phyloP scores from a whole-genome alignment of 352 stramenopile genomes.

The Pythium dissimile region DNA sequence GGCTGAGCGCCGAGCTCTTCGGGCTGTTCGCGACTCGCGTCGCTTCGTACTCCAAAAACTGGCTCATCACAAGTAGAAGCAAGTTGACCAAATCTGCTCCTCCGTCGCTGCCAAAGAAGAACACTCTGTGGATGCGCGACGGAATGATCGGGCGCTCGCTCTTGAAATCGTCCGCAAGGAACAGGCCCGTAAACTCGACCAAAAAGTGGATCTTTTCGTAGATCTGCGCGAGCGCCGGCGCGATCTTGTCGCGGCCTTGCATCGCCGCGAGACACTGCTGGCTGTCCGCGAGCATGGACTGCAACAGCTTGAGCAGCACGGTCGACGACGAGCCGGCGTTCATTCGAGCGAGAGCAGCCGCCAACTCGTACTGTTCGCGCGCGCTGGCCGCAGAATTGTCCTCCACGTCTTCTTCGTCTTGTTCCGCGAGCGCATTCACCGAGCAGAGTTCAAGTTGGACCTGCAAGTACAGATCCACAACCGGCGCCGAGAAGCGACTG shows the following conservation, averaged over 20 bases:
- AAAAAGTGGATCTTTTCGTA: conserved; percentile 82
- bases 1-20: conserved; percentile 55
- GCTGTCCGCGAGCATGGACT: conserved; percentile 48
- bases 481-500: conserved; percentile 52
- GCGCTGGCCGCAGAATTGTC: conserved; percentile 62
- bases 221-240: conserved; percentile 50
- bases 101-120: conserved; percentile 18
- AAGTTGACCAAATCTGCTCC: conserved; percentile 43
- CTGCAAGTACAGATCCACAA: conserved; percentile 76
- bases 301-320: conserved; percentile 56
- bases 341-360: conserved; percentile 60
- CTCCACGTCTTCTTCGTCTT: conserved; percentile 84
- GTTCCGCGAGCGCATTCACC: conserved; percentile 58
- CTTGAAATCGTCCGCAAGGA: conserved; percentile 76
- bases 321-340: conserved; percentile 49
- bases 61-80: conserved; percentile 62
- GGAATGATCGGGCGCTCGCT: conserved; percentile 75
- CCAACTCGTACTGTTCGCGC: conserved; percentile 69
- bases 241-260: conserved; percentile 52
- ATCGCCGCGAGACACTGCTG: conserved; percentile 42
- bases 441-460: conserved; percentile 66
- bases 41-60: conserved; percentile 68
- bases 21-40: conserved; percentile 54
- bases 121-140: conserved; percentile 40
- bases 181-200: conserved; percentile 68